Conservation (phyloP, 192 early-diverging fungal species). For the Paraglomus brasilianum region DNA sequence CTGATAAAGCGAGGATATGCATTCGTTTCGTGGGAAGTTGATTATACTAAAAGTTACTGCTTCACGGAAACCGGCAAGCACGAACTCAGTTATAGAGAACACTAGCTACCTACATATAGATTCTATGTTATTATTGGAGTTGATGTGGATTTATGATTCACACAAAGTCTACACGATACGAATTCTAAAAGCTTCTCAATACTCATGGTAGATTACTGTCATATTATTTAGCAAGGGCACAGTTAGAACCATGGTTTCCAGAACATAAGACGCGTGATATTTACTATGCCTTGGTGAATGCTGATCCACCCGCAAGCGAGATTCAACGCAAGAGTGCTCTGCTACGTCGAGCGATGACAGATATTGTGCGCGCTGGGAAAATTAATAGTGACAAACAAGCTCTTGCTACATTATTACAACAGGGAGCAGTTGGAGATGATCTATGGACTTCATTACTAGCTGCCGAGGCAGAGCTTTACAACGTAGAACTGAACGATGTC, state of each 20-base stretch:
- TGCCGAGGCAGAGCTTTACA: conserved; percentile 79
- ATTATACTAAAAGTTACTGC: too few relatives aligned
- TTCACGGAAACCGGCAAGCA: too few relatives aligned
- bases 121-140: too few relatives aligned
- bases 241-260: conserved; percentile 68
- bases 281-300: conserved; percentile 60
- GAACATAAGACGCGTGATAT: conserved; percentile 58
- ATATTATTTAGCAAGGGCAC: not conserved
- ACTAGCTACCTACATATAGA: too few relatives aligned
- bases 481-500: conserved; percentile 76
- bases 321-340: conserved; percentile 70
- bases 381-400: conserved; percentile 80
- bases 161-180: too few relatives aligned
- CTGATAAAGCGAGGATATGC: too few relatives aligned
- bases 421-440: conserved; percentile 81
- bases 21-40: too few relatives aligned
- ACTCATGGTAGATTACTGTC: too few relatives aligned
- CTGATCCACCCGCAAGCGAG: conserved; percentile 56
- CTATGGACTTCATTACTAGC: conserved; percentile 70
- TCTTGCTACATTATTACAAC: conserved; percentile 69
- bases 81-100: too few relatives aligned
- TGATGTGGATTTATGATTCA: too few relatives aligned
- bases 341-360: conserved; percentile 77
- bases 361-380: conserved; percentile 69
- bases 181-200: too few relatives aligned